These are phyloP conservation scores for Lactarius quietus DNA, from an alignment of 768 basidiomycete species.

Conservation along the genomic window DNA sequence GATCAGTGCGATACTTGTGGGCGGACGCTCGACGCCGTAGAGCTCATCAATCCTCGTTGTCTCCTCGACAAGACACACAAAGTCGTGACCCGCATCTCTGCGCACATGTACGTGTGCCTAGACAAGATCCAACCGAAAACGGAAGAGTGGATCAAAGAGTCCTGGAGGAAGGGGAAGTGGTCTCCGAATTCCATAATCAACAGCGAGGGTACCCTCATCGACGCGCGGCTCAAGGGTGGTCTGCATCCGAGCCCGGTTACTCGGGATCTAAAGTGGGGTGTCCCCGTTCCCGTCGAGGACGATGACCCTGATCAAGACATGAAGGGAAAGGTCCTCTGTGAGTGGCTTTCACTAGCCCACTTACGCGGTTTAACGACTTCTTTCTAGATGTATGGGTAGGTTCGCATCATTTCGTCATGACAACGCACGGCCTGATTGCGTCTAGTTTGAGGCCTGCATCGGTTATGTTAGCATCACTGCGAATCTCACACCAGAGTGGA, in stretches of 20 bases:
- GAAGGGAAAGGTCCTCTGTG: slow-evolving; percentile 93
- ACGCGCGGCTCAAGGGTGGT: slow-evolving; percentile 82
- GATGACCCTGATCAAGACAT: slow-evolving; percentile 77
- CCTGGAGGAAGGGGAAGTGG: slow-evolving; percentile 85
- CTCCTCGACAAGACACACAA: slow-evolving; percentile 77
- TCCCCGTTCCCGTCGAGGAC: slow-evolving; percentile 76
- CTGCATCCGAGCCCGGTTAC: slow-evolving; percentile 89
- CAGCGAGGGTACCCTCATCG: slow-evolving; percentile 80
- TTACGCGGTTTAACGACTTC: slow-evolving; percentile 1
- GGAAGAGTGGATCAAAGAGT: slow-evolving; percentile 83
- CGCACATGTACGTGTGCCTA: slow-evolving; percentile 90
- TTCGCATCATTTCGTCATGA: slow-evolving; percentile 18
- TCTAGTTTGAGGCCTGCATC: slow-evolving; percentile 91
- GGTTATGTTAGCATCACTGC: slow-evolving; percentile 98
- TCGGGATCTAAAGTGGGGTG: slow-evolving; percentile 93
- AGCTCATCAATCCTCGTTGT: slow-evolving; percentile 93
- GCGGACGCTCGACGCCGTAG: slow-evolving; percentile 88
- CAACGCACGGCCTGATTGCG: neutral
- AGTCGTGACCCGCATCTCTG: slow-evolving; percentile 69
- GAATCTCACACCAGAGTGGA: slow-evolving; percentile 91
- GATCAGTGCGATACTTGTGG: slow-evolving; percentile 97
- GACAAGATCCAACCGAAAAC: slow-evolving; percentile 77
- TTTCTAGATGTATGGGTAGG: slow-evolving; percentile 87
- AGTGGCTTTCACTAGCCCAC: slow-evolving; percentile 34
- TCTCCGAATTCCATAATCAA: slow-evolving; percentile 90